A percentile compares a stretch with the other conserved stretches of the same genome.
phyloP scores from a whole-genome alignment of 345 rosid species.

The Punica granatum region DNA sequence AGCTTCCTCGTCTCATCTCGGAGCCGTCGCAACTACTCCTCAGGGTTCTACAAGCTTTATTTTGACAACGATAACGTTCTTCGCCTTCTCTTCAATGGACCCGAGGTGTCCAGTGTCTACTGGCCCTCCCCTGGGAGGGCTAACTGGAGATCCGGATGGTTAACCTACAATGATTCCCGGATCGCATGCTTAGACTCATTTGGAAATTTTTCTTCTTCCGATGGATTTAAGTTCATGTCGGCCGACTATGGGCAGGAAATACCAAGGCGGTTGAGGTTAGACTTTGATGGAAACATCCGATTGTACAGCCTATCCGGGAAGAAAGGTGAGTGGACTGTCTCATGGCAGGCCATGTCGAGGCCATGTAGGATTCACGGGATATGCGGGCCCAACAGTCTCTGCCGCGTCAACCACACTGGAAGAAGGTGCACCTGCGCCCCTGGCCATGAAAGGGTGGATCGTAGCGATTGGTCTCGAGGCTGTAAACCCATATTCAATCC shows the following conservation, averaged over 20 bases:
- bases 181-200: slow-evolving; percentile 5
- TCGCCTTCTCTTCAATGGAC: slow-evolving; percentile 16
- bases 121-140: slow-evolving; percentile 24
- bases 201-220: slow-evolving; percentile 8
- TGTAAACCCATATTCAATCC: slow-evolving; percentile 16
- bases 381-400: slow-evolving; percentile 29
- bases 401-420: slow-evolving; percentile 16
- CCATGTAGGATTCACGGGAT: slow-evolving; percentile 25
- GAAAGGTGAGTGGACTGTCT: no score
- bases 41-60: slow-evolving; percentile 24
- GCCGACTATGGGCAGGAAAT: slow-evolving; percentile 1
- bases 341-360: slow-evolving; percentile 13
- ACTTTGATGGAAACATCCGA: slow-evolving; percentile 13
- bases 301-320: slow-evolving; percentile 1
- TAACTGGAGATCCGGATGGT: slow-evolving; percentile 16
- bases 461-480: slow-evolving; percentile 15
- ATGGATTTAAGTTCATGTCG: no score
- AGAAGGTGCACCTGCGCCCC: slow-evolving; percentile 20
- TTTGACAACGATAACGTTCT: no score
- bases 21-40: slow-evolving; percentile 26
- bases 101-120: slow-evolving; percentile 18
- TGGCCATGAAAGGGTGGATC: slow-evolving; percentile 5
- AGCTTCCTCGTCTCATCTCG: slow-evolving; percentile 20
- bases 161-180: slow-evolving; percentile 18
- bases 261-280: slow-evolving; percentile 6